Evolutionary conservation across 345 rosid genomes (phyloP).

Genomic region (Durio zibethinus): DNA sequence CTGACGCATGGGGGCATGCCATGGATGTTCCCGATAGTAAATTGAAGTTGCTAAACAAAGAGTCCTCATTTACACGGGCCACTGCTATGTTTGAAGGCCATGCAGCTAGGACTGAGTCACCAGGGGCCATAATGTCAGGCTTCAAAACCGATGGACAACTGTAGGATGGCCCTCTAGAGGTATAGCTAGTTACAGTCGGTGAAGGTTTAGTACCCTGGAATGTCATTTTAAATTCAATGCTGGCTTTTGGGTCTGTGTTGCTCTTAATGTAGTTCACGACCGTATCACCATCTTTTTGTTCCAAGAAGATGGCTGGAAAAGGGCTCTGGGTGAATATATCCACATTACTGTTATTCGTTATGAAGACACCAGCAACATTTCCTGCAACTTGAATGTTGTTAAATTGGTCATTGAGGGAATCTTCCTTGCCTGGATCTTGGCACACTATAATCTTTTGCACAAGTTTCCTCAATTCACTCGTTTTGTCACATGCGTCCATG

Average conservation of each 20-base stretch:
- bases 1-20: constrained; percentile 58
- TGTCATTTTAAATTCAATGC: constrained; percentile 36
- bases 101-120: constrained; percentile 40
- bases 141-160: constrained; percentile 51
- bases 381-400: constrained; percentile 20
- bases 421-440: constrained; percentile 26
- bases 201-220: constrained; percentile 30
- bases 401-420: constrained; percentile 25
- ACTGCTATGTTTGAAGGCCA: constrained; percentile 41
- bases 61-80: neutral
- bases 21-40: constrained; percentile 59
- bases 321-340: constrained; percentile 14
- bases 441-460: constrained; percentile 43
- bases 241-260: constrained; percentile 30
- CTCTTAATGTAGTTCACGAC: constrained; percentile 38
- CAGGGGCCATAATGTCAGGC: constrained; percentile 64
- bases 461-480: constrained; percentile 19
- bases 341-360: constrained; percentile 29
- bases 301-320: constrained; percentile 37
- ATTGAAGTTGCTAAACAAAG: constrained; percentile 32
- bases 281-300: constrained; percentile 23
- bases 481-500: constrained; percentile 29
- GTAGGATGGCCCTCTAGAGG: constrained; percentile 58
- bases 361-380: constrained; percentile 39
- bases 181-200: constrained; percentile 45